Conservation (phyloP, 345 rosid genomes). For the Theobroma cacao region DNA sequence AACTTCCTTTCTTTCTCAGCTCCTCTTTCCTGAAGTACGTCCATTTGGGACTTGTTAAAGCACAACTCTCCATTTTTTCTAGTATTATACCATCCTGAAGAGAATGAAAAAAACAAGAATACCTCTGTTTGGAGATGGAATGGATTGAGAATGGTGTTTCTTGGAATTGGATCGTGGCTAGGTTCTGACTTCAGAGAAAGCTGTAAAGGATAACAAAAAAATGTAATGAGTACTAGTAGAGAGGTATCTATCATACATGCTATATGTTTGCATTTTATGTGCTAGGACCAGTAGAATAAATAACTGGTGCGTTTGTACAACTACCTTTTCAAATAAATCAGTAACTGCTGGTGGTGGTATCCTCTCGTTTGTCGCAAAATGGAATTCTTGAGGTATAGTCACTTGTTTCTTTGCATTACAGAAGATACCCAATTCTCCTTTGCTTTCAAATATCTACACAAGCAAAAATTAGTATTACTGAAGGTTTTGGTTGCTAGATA, state of each 20-base stretch:
- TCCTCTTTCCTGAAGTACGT: conserved; percentile 76
- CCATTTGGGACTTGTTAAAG: neutral
- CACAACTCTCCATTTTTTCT: neutral
- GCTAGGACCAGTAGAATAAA: neutral
- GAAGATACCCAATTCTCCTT: conserved; percentile 85
- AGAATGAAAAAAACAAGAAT: conserved; percentile 6
- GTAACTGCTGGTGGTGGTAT: conserved; percentile 58
- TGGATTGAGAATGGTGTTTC: conserved; percentile 81
- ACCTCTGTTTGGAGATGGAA: conserved; percentile 93
- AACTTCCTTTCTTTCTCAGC: conserved; percentile 77
- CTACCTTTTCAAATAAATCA: conserved; percentile 85
- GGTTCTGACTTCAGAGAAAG: conserved; percentile 80
- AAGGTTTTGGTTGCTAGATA: neutral
- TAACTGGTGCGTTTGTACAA: neutral
- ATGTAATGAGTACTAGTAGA: neutral
- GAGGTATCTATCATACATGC: neutral
- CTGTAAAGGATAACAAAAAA: conserved; percentile 33
- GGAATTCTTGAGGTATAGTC: conserved; percentile 87
- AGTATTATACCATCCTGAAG: neutral
- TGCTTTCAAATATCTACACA: conserved; percentile 88
- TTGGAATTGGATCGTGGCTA: conserved; percentile 53
- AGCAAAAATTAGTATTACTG: neutral
- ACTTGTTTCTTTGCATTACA: conserved; percentile 71
- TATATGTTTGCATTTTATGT: neutral
- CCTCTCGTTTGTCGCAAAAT: conserved; percentile 82